These are phyloP conservation scores for Collybia sordida DNA, from an alignment of 768 basidiomycete genomes.

Conservation along the genomic window DNA sequence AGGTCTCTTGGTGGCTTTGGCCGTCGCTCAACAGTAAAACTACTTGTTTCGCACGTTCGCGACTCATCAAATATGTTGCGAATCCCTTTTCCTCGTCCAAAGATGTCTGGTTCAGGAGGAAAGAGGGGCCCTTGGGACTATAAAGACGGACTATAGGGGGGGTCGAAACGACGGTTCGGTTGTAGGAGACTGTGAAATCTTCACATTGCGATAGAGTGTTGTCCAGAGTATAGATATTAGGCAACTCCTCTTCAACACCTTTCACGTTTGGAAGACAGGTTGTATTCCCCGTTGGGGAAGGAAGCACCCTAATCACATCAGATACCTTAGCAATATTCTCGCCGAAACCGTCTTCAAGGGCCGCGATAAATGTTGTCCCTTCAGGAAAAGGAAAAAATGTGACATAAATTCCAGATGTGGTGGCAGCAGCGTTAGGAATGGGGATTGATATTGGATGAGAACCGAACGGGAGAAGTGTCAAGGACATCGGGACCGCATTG, in stretches of 20 bases:
- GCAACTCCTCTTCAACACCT: background rate
- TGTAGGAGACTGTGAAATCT: conserved; percentile 43
- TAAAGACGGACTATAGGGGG: conserved; percentile 38
- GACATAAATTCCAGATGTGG: conserved; percentile 41
- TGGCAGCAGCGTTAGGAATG: conserved; percentile 34
- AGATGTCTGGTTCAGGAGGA: conserved; percentile 22
- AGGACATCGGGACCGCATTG: conserved; percentile 35
- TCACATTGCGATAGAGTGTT: conserved; percentile 45
- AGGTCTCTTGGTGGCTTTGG: conserved; percentile 36
- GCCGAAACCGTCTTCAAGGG: conserved; percentile 49
- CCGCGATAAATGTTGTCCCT: conserved; percentile 51
- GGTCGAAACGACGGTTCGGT: conserved; percentile 24
- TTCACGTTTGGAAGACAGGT: conserved; percentile 37
- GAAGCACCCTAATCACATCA: conserved; percentile 43
- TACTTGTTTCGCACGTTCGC: conserved; percentile 32
- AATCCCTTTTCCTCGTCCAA: conserved; percentile 27
- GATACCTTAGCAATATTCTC: conserved; percentile 41
- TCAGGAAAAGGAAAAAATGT: conserved; percentile 52
- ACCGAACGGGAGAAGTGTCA: conserved; percentile 56
- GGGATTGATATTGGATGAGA: conserved; percentile 48
- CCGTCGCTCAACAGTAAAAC: conserved; percentile 46
- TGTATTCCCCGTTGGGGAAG: conserved; percentile 34
- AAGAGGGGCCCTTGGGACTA: conserved; percentile 32
- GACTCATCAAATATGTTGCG: conserved; percentile 44
- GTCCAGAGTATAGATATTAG: conserved; percentile 30